These are phyloP conservation scores for Botrytis medusae DNA, from an alignment of 2,329 filamentous ascomycete genomes.

Conservation along the genomic window DNA sequence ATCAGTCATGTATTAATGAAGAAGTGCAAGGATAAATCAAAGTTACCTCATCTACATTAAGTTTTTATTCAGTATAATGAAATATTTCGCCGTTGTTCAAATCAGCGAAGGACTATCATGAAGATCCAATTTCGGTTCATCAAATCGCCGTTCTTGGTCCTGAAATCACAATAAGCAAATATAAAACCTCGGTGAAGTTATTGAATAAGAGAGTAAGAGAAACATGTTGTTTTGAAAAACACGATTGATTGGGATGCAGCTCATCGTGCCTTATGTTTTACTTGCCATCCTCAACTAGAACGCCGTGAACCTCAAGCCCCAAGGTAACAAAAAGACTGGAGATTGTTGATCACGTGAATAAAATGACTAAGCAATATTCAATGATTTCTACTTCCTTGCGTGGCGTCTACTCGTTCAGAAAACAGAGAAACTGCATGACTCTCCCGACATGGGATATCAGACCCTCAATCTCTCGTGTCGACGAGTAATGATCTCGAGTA, in stretches of 20 bases:
- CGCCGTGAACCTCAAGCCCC: background rate
- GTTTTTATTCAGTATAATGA: background rate
- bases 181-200: background rate
- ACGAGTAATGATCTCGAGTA: constrained; percentile 7
- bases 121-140: constrained; percentile 15
- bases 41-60: constrained; percentile 1
- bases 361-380: background rate
- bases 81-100: background rate
- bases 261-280: background rate
- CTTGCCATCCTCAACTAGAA: background rate
- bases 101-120: constrained; percentile 4
- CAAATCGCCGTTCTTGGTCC: constrained; percentile 1
- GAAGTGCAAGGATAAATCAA: background rate
- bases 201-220: background rate
- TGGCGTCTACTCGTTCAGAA: background rate
- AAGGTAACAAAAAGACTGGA: too few species aligned
- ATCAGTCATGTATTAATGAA: background rate
- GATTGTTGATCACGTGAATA: background rate
- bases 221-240: background rate
- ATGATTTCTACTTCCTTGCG: background rate
- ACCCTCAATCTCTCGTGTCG: constrained; percentile 5
- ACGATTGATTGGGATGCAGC: background rate
- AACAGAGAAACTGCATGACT: constrained; percentile 4
- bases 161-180: constrained; percentile 8
- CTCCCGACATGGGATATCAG: constrained; percentile 8